These are phyloP conservation scores for Biscogniauxia sp. DNA, from an alignment of 2,329 filamentous ascomycete genomes.

Conservation along the genomic window DNA sequence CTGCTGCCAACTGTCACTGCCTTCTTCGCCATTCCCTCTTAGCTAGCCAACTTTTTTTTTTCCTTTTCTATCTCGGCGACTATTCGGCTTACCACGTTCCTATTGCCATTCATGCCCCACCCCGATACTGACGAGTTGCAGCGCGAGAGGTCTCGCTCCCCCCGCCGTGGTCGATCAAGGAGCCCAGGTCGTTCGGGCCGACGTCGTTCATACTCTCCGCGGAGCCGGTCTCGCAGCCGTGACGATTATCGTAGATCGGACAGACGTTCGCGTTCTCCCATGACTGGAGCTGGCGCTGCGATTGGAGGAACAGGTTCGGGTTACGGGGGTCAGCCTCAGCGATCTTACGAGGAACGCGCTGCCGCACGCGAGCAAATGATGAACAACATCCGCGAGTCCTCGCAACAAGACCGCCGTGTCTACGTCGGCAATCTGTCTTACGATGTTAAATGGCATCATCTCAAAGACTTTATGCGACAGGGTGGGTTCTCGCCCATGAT, in stretches of 20 bases:
- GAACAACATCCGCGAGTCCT: constrained; percentile 87
- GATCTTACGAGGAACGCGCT: constrained; percentile 80
- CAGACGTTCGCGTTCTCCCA: constrained; percentile 81
- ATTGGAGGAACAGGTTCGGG: constrained; percentile 68
- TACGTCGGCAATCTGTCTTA: constrained; percentile 99
- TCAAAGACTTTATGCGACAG: constrained; percentile 99
- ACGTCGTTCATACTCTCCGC: constrained; percentile 76
- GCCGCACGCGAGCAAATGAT: constrained; percentile 93
- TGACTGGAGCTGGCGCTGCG: constrained; percentile 70
- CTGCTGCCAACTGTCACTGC: constrained; percentile 2
- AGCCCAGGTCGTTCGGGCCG: constrained; percentile 69
- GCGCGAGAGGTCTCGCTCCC: constrained; percentile 82
- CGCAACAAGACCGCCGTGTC: constrained; percentile 97
- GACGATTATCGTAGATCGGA: constrained; percentile 74
- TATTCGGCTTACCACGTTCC: constrained; percentile 13
- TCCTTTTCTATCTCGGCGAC: neutral
- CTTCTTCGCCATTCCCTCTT: constrained; percentile 6
- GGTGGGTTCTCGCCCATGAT: constrained; percentile 58
- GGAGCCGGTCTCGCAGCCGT: constrained; percentile 74
- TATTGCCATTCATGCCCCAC: constrained; percentile 17
- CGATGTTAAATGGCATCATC: constrained; percentile 99
- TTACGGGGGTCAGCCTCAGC: constrained; percentile 65
- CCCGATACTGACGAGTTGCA: constrained; percentile 43
- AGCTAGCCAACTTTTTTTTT: constrained; percentile 1
- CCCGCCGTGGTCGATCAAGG: constrained; percentile 77